A percentile compares a stretch with the other conserved stretches of the same genome.
These are phyloP conservation scores for Lipomyces sp. DNA, from an alignment of 805 yeast genomes.

Conservation along the genomic window DNA sequence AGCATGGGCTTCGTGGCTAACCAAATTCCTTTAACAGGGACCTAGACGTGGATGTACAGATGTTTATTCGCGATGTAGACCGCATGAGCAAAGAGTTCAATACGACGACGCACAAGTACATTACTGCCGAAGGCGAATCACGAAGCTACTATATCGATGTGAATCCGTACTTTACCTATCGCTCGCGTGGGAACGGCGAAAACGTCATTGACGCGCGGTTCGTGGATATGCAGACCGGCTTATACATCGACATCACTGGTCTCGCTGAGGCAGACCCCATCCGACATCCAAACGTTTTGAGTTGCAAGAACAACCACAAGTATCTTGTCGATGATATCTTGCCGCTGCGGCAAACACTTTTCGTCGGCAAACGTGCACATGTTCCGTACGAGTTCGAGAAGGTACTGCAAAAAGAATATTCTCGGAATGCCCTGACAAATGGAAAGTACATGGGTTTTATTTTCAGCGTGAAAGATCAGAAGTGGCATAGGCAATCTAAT, in stretches of 20 bases:
- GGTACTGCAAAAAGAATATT: slow-evolving; percentile 50
- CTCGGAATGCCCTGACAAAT: slow-evolving; percentile 31
- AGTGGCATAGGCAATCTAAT: slow-evolving; percentile 20
- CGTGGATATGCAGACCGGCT: slow-evolving; percentile 64
- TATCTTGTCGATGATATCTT: slow-evolving; percentile 55
- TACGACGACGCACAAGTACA: slow-evolving; percentile 47
- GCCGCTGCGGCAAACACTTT: slow-evolving; percentile 59
- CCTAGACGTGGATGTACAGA: slow-evolving; percentile 55
- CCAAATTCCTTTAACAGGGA: slow-evolving; percentile 42
- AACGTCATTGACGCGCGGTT: slow-evolving; percentile 62
- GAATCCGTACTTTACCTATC: slow-evolving; percentile 55
- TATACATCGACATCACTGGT: slow-evolving; percentile 64
- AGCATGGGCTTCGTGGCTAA: neutral
- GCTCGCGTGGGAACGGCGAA: slow-evolving; percentile 55
- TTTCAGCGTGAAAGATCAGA: slow-evolving; percentile 20
- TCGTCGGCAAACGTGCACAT: slow-evolving; percentile 61
- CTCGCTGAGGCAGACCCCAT: slow-evolving; percentile 43
- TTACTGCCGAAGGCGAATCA: slow-evolving; percentile 72
- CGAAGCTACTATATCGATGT: slow-evolving; percentile 56
- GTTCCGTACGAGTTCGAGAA: slow-evolving; percentile 51
- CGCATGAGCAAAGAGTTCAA: slow-evolving; percentile 55
- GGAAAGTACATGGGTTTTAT: slow-evolving; percentile 23
- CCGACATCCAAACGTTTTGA: slow-evolving; percentile 39
- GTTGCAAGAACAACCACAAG: slow-evolving; percentile 63
- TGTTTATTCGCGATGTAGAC: slow-evolving; percentile 55